Evolutionary conservation across 2,329 filamentous ascomycete genomes (phyloP), one percentile per base, ranked within the genome.

Genomic region (Rhynchosporium agropyri): DNA sequence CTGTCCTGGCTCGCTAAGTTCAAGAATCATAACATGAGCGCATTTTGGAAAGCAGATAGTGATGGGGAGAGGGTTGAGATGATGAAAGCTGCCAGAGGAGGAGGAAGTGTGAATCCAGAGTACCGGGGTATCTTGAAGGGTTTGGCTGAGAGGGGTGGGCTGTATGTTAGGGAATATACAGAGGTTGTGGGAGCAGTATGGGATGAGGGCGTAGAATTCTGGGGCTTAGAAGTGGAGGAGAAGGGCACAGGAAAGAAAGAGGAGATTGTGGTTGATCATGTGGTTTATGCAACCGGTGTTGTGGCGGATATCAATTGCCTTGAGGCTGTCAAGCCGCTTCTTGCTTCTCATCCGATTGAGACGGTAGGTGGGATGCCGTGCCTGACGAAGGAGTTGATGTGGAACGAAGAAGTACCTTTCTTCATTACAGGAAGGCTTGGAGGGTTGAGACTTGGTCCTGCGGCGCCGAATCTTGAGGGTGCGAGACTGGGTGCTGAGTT

Each of bases 1-100:
- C 80, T 94, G 1, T 82, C 84, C 54, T 95, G 91, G 91, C 89
- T 94, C 75, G 89, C 88, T 9, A 94, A 94, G 73, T 94, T 90
- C 74, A 86, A 88, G 61, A 94, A 94, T 73, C 83, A 86, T 60
- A 86, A 90, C 68, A 89, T 93, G 72, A 87, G 90, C 0, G 81
- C 82, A 0, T 95, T 93, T 74, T 93, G 89, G 88, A 85, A 84
- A 6, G 89, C 89, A 3, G 89, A 92, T 68, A 84, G 83, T 5
- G 87, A 91, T 64, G 82, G 86, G 31, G 83, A 93, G 74, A 82
- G 89, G 2, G 80, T 87, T 36, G 80, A 86, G 42, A 89, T 90
- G 75, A 81, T 90, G 65, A 80, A 81, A 66, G 76, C 79, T 50
- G 90, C 90, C 0, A 82, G 89, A 6, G 86, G 88, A 15, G 91